phyloP scores from a whole-genome alignment of 192 early-diverging fungal genomes.

The Rhizophagus prolifer region DNA sequence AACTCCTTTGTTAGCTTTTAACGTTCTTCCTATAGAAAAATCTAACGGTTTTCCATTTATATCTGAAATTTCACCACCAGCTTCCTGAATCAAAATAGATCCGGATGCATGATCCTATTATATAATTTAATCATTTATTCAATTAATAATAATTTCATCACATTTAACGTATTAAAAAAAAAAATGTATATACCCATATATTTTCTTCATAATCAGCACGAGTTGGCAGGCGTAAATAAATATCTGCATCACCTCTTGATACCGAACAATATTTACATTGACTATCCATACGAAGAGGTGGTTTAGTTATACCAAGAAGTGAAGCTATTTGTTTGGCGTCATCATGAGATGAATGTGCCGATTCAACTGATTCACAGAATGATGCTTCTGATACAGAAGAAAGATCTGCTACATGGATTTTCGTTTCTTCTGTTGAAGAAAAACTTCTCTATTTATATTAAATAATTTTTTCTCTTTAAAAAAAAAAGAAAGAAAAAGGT shows the following conservation, averaged over 20 bases:
- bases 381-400: slow-evolving; percentile 56
- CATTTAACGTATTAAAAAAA: background rate
- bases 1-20: slow-evolving; percentile 85
- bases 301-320: slow-evolving; percentile 76
- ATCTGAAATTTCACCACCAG: slow-evolving; percentile 88
- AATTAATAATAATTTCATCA: background rate
- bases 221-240: slow-evolving; percentile 86
- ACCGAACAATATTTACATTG: slow-evolving; percentile 97
- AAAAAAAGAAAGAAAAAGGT: background rate
- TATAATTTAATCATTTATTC: background rate
- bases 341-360: slow-evolving; percentile 85
- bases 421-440: slow-evolving; percentile 51
- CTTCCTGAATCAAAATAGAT: slow-evolving; percentile 84
- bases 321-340: slow-evolving; percentile 76
- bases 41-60: slow-evolving; percentile 81
- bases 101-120: slow-evolving; percentile 92
- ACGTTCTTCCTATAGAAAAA: slow-evolving; percentile 83
- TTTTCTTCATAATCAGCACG: slow-evolving; percentile 87
- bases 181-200: slow-evolving; percentile 77
- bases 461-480: background rate
- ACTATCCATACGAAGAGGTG: slow-evolving; percentile 90
- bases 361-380: slow-evolving; percentile 96
- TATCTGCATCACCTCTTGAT: slow-evolving; percentile 89
- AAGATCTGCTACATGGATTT: slow-evolving; percentile 61
- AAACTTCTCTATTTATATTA: slow-evolving; percentile 54